Conservation (phyloP, 345 rosid genomes). For the Brassica cretica region DNA sequence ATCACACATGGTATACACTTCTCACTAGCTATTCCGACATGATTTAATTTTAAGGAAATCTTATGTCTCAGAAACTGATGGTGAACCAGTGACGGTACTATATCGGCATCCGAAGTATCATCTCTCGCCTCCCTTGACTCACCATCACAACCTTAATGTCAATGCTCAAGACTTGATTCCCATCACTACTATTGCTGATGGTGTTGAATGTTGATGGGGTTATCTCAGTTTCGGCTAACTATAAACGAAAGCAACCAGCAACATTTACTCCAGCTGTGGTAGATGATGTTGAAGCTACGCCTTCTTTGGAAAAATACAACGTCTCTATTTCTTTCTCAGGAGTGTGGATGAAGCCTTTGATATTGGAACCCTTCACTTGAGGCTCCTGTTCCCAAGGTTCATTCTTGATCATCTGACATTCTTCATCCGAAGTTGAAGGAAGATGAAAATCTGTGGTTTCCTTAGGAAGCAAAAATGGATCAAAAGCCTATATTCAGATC, state of each 20-base stretch:
- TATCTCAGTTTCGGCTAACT: neutral
- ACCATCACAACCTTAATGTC: neutral
- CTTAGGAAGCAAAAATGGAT: neutral
- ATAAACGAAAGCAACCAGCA: neutral
- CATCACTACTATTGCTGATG: neutral
- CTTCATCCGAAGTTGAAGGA: neutral
- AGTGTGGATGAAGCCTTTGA: neutral
- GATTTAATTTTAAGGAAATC: too few relatives aligned
- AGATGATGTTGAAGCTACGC: neutral
- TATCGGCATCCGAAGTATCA: neutral
- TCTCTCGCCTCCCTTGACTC: neutral
- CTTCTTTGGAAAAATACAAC: neutral
- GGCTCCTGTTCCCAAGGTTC: neutral
- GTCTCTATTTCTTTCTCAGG: neutral
- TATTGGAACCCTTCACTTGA: neutral
- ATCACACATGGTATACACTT: too few relatives aligned
- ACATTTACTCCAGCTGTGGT: neutral
- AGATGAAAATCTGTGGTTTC: neutral
- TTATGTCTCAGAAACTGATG: too few relatives aligned
- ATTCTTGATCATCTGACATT: neutral
- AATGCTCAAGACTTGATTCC: neutral
- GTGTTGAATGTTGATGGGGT: neutral
- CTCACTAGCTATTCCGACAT: too few relatives aligned
- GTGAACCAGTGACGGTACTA: neutral
- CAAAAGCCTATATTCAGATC: neutral